These are phyloP conservation scores for Aspergillus costaricaensis DNA, from an alignment of 2,329 filamentous ascomycete genomes.

Conservation along the genomic window DNA sequence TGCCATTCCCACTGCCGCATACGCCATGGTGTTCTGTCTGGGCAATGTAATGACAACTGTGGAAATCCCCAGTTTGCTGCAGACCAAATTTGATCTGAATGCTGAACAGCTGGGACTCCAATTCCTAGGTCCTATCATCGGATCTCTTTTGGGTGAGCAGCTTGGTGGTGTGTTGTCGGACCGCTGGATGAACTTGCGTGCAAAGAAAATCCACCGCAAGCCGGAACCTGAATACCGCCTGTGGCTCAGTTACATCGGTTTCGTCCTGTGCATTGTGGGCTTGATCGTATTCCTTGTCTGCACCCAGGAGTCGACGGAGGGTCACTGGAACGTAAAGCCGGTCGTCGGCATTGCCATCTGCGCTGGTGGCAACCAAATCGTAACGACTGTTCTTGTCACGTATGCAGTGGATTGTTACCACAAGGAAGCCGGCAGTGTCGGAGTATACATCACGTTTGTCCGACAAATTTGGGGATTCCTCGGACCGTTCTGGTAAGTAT, in stretches of 20 bases:
- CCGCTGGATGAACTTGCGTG: conserved; percentile 55
- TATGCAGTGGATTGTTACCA: conserved; percentile 62
- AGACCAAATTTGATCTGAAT: conserved; percentile 59
- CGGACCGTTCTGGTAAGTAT: conserved; percentile 41
- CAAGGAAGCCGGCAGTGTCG: conserved; percentile 58
- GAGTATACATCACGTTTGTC: conserved; percentile 63
- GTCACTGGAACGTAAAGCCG: conserved; percentile 59
- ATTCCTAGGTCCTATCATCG: conserved; percentile 60
- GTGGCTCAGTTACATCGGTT: conserved; percentile 61
- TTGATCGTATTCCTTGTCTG: conserved; percentile 60
- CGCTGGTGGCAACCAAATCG: conserved; percentile 61
- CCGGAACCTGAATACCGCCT: conserved; percentile 57
- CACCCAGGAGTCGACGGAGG: conserved; percentile 47
- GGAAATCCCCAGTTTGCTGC: conserved; percentile 62
- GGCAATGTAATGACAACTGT: conserved; percentile 58
- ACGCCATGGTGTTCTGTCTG: conserved; percentile 62
- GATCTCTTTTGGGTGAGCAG: conserved; percentile 62
- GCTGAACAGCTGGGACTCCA: conserved; percentile 62
- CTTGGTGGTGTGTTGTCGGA: conserved; percentile 60
- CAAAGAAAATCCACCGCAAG: conserved; percentile 37
- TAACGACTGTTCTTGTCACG: conserved; percentile 64
- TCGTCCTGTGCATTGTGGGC: conserved; percentile 55
- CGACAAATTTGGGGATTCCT: conserved; percentile 46
- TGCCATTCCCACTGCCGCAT: conserved; percentile 55
- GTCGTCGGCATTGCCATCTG: conserved; percentile 58